Base-by-base conservation (phyloP, 2,329 filamentous ascomycete species). In the Eurotiales sp. region DNA sequence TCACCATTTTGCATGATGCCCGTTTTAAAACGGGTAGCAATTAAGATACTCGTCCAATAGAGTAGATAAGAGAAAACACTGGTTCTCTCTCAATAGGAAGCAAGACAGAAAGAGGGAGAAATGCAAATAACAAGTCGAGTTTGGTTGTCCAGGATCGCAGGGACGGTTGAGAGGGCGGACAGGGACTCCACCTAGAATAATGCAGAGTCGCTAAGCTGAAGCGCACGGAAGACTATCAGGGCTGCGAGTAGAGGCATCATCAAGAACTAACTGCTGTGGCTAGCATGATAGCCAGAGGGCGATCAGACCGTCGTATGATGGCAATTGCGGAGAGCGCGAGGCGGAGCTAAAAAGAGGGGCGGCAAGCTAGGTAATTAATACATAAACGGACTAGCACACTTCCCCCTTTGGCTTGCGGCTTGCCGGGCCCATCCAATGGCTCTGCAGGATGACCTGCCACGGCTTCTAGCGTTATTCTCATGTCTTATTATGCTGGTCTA, bases 1-100 rank as follows among this genome's bases (percentile, higher is more conserved):
- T 62, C 58, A 71, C 68, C 68, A 71, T 71, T 50, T 68, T 68
- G 61, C 53, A 60, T 58, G 56, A 56, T 59, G 55, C 53, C 47
- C 42, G 58, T 54, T 50, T 29, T 36, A 34, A 46, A 29, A n/a
- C n/a, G n/a, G n/a, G n/a, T n/a, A n/a, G n/a, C n/a, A n/a, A n/a
- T n/a, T n/a, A n/a, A n/a, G 53, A 48, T 42, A 50, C 51, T 42
- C 34, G 56, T 48, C 41, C 50, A 53, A 39, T 32, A 42, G 44
- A 34, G 15, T 4, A 34, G 15, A 34, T 30, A 34, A 34, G n/a
- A n/a, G n/a, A 10, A 36, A 19, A n/a, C 10, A 15, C 32, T 19
- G n/a, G n/a, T 36, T 36, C n/a, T 36, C n/a, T 15, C 14, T 34
- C 3, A 36, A 36, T 15, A 36, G 29, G 6, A 36, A 8, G 15